Percentiles rank a stretch among this genome's conserved stretches.
phyloP scores from a whole-genome alignment of 257 asterid species.

The Solanum chilense region DNA sequence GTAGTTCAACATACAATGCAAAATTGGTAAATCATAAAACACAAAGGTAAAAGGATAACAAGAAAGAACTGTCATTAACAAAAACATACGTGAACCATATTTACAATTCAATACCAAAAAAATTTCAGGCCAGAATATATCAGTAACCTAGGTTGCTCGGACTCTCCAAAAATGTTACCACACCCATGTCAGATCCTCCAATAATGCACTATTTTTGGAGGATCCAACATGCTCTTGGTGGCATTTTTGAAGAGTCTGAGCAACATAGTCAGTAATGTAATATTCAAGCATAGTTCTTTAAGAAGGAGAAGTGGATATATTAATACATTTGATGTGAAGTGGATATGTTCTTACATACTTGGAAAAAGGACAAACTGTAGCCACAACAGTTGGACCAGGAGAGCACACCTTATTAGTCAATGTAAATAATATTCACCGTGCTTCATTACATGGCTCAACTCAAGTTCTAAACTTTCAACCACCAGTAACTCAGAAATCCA shows the following conservation, averaged over 20 bases:
- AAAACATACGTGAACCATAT: background rate
- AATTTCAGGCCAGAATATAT: constrained; percentile 29
- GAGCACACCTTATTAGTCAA: constrained; percentile 14
- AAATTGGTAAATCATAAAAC: background rate
- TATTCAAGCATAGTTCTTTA: constrained; percentile 33
- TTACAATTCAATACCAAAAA: background rate
- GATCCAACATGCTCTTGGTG: background rate
- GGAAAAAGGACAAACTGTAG: constrained; percentile 41
- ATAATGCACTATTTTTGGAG: background rate
- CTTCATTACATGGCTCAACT: constrained; percentile 7
- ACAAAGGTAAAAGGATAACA: background rate
- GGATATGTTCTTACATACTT: constrained; percentile 43
- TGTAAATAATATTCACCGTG: constrained; percentile 14
- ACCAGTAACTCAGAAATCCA: constrained; percentile 16
- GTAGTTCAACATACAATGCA: background rate
- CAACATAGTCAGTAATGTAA: constrained; percentile 15
- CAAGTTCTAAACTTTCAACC: constrained; percentile 1
- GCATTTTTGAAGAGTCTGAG: background rate
- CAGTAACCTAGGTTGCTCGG: background rate
- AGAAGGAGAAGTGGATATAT: constrained; percentile 1
- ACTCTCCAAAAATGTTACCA: background rate
- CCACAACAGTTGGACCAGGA: constrained; percentile 19
- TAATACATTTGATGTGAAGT: background rate
- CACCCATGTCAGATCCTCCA: background rate
- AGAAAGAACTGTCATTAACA: background rate